Evolutionary conservation across 2,329 filamentous ascomycete genomes (phyloP), one percentile per base, ranked within the genome.

Genomic region (Paecilomyces niveus): DNA sequence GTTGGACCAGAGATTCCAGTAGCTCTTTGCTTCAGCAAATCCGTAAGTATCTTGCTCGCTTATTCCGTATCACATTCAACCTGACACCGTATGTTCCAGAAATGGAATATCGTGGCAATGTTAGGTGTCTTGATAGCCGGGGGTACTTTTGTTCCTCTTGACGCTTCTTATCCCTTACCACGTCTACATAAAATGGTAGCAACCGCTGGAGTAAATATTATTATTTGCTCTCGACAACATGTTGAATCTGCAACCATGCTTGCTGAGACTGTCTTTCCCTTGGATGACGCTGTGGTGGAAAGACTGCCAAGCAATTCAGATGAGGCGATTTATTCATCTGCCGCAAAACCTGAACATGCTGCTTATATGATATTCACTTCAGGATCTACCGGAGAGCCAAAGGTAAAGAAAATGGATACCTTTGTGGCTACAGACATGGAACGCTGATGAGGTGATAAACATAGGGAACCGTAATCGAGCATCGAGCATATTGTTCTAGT

Each of bases 401-500:
- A 84, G 64, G 73, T 75, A 60, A 53, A 63, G 59, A 58, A 50
- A 31, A 55, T n/a, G 11, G 49, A n/a, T 10, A 53, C n/a, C 18
- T 58, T 35, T 33, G 50, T 50, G 13, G 3, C 51, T 56, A 18
- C 15, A 45, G 8, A 57, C 56, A 13, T 56, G 49, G 11, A 51
- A 26, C 10, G 54, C 54, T 18, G 54, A 58, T 21, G 52, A 26
- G 33, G 62, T 64, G 32, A 67, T 59, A 18, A 31, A 31, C 33
- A n/a, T 57, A 76, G 74, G 86, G 85, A 3, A 82, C 86, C n/a
- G 80, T 86, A 54, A 81, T 88, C 60, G 83, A 82, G 10, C 87
- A 89, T 64, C 74, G 75, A 0, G 81, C 85, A 0, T 78, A 86
- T 13, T 80, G 84, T 1, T 83, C 85, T 0, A 76, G 80, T 2